Evolutionary conservation across 2,329 filamentous ascomycete genomes (phyloP).

Genomic region (Cladophialophora exuberans): DNA sequence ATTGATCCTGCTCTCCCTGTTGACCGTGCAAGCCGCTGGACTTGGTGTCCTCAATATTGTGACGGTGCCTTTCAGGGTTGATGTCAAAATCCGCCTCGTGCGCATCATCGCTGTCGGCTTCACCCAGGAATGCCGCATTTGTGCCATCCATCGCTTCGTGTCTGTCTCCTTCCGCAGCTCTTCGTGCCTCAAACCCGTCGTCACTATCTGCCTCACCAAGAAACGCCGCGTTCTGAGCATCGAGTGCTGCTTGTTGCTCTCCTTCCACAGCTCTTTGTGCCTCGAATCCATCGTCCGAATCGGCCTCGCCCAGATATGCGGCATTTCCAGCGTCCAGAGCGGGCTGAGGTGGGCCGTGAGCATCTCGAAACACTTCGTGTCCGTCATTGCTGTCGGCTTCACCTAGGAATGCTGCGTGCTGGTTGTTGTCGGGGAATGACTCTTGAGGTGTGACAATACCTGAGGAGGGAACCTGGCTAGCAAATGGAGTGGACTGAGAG

Average conservation of each 20-base stretch:
- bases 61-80: conserved; percentile 26
- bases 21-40: conserved; percentile 27
- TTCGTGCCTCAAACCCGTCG: conserved; percentile 28
- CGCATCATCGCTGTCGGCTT: conserved; percentile 30
- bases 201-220: conserved; percentile 29
- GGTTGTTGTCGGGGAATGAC: conserved; percentile 11
- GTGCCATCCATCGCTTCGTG: conserved; percentile 21
- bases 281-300: conserved; percentile 28
- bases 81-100: conserved; percentile 28
- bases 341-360: conserved; percentile 16
- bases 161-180: conserved; percentile 24
- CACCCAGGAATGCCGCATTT: conserved; percentile 27
- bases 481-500: conserved; percentile 2
- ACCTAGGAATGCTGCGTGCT: conserved; percentile 28
- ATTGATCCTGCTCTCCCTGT: conserved; percentile 22
- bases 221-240: conserved; percentile 23
- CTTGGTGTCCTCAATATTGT: conserved; percentile 29
- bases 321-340: conserved; percentile 25
- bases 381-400: conserved; percentile 32
- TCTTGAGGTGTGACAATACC: conserved; percentile 10
- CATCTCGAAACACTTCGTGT: conserved; percentile 20
- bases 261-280: conserved; percentile 20
- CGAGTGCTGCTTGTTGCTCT: conserved; percentile 17
- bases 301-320: conserved; percentile 27
- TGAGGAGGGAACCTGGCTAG: conserved; percentile 13